These are phyloP conservation scores for Cytospora chrysosperma DNA, from an alignment of 2,329 filamentous ascomycete species.

Conservation along the genomic window DNA sequence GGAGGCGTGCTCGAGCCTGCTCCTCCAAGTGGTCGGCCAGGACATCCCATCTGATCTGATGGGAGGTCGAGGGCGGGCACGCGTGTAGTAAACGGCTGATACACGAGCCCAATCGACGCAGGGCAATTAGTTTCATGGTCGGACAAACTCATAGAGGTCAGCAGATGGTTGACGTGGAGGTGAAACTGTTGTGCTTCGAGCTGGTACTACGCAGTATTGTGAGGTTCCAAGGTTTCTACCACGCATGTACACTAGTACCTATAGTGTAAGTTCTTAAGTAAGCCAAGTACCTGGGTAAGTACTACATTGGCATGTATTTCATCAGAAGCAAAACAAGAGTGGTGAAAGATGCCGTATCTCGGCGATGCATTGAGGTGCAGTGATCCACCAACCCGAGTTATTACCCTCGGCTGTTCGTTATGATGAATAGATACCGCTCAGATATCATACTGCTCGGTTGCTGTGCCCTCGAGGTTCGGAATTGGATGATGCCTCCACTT, in stretches of 20 bases:
- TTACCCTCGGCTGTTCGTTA: background rate
- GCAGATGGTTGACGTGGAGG: background rate
- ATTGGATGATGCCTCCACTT: too few relatives aligned
- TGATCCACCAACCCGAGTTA: background rate
- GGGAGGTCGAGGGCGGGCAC: background rate
- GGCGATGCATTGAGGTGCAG: background rate
- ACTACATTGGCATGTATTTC: background rate
- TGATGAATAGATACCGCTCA: too few relatives aligned
- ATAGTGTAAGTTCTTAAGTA: too few relatives aligned
- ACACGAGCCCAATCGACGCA: background rate
- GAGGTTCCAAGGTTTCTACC: too few relatives aligned
- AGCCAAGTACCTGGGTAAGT: too few relatives aligned
- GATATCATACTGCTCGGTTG: background rate
- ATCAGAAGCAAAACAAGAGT: too few relatives aligned
- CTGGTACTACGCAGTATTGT: too few relatives aligned
- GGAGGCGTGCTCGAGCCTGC: background rate
- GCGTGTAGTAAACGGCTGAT: background rate
- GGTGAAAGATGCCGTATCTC: too few relatives aligned
- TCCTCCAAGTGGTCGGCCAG: background rate
- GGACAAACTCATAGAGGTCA: background rate
- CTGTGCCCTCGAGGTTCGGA: too few relatives aligned
- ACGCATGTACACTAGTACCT: too few relatives aligned
- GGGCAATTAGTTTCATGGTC: background rate
- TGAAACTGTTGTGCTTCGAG: background rate
- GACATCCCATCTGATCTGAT: background rate